Base-by-base conservation (phyloP, 2,329 filamentous ascomycete species). In the Cadophora gregata region DNA sequence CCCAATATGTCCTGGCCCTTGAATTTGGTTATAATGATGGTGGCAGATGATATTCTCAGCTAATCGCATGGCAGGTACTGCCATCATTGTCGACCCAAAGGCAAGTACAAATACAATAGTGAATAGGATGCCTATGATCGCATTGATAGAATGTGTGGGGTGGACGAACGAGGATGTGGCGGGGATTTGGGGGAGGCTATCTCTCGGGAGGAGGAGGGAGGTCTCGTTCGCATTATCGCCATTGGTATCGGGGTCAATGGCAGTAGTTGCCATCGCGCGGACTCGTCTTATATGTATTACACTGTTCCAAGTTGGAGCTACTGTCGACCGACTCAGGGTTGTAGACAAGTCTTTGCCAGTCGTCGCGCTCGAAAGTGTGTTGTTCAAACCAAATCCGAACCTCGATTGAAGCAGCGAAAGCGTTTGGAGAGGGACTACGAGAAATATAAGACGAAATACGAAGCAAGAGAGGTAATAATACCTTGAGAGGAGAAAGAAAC, bases 31-130 rank as follows among this genome's bases (percentile, higher is more conserved):
- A 60, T 75, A 77, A 63, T 80, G 80, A 62, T 79, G 77, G 62
- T 77, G 78, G 69, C 80, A 81, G 24, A 80, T 69, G 38, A 80
- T 77, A 69, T 81, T 78, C 67, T 81, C 80, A 48, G 76, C 76
- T 31, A 79, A 73, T 51, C 79, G 75, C 7, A 78, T 75, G 48
- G 71, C 68, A 19, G 79, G 76, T 29, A 81, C 76, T 9, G 65
- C 69, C 63, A 73, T 74, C 29, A 81, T 73, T 2, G 72, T 74
- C n/a, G 70, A 72, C 1, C 76, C 71, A 36, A 73, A 71, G 1
- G 73, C 69, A 2, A 73, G 67, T 16, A 79, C 31, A 50, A 81
- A 75, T 12, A 79, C 68, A 3, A 78, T 70, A 24, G 70, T 55
- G 16, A 75, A 74, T 10, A 79, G 65, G 21, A 81, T 68, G 59